Evolutionary conservation across 129 eudicot species (phyloP), one percentile per base, ranked within the genome.

Genomic region (Flaveria robusta): DNA sequence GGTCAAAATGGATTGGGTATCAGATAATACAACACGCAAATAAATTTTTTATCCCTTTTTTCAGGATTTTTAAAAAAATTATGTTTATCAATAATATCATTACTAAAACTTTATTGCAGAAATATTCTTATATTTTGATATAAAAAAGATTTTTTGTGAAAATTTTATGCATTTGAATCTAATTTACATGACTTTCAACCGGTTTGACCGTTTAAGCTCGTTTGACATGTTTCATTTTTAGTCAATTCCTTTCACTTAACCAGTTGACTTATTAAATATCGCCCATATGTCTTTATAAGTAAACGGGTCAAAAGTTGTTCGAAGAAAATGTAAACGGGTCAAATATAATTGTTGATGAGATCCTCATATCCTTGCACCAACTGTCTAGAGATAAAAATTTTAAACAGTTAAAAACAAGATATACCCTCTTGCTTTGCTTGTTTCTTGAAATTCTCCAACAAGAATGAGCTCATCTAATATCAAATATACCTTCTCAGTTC

Each of bases 391-490:
- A 50, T 13, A 31, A 31, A 50, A 50, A 14, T 13, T 50, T 5
- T 14, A n/a, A 15, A 50, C 15, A 13, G 42, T 15, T 12, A 14
- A 31, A 14, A 64, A 27, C 8, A 26, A 4, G 0, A 46, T n/a
- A 56, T 82, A 89, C 97, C 97, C 82, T 89, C 72, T 92, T 92
- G 88, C 97, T 9, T 92, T 92, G 88, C 97, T 9, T 9, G 7
- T 31, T 31, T 31, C 37, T 31, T 4, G 37, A 31, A 31, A 31
- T 31, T 31, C 37, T 31, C 37, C 37, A 31, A 7, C 37, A 31
- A 31, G 37, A 31, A 31, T 31, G 37, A 4, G 5, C 7, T 31
- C 37, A 31, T 31, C 37, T 31, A 7, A 31, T 31, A 7, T 31
- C 37, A 31, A 31, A 31, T 31, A 31, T 31, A 31, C 37, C 37